Conservation (phyloP, 2,329 filamentous ascomycete species). For the Colletotrichum sp. region DNA sequence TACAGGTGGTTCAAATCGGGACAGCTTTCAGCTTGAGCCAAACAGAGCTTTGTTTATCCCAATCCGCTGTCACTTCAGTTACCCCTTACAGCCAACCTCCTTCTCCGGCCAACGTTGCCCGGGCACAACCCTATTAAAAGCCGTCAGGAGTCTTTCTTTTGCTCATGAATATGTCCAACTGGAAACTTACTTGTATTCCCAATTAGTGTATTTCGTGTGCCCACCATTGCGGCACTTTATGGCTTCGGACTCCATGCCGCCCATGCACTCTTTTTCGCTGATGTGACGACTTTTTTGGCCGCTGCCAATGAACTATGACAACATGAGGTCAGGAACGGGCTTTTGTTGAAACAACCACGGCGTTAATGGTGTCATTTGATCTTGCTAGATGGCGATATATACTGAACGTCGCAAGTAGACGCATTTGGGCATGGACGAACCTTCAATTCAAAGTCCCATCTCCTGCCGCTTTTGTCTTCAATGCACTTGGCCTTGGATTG, state of each 20-base stretch:
- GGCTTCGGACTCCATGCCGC: not conserved
- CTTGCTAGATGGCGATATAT: not conserved
- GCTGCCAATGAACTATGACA: not conserved
- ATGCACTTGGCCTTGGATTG: not conserved
- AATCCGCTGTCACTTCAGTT: not conserved
- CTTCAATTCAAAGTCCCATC: not conserved
- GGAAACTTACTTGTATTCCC: not conserved
- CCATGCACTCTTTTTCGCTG: not conserved
- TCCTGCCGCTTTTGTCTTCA: not conserved
- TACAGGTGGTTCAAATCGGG: not conserved
- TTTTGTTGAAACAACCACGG: not conserved
- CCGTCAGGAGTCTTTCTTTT: not conserved
- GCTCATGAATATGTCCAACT: not conserved
- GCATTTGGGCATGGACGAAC: not conserved
- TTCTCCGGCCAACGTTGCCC: not conserved
- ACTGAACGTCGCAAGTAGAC: fast-evolving
- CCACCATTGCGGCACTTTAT: not conserved
- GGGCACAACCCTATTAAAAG: not conserved
- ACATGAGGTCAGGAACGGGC: not conserved
- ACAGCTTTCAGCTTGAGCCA: not conserved
- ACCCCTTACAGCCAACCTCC: not conserved
- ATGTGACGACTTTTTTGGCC: not conserved
- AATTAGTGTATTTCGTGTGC: not conserved
- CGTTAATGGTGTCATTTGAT: not conserved
- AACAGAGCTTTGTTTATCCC: not conserved